Evolutionary conservation across 2,329 filamentous ascomycete species (phyloP).

Genomic region (Dactylellina haptotyla): DNA sequence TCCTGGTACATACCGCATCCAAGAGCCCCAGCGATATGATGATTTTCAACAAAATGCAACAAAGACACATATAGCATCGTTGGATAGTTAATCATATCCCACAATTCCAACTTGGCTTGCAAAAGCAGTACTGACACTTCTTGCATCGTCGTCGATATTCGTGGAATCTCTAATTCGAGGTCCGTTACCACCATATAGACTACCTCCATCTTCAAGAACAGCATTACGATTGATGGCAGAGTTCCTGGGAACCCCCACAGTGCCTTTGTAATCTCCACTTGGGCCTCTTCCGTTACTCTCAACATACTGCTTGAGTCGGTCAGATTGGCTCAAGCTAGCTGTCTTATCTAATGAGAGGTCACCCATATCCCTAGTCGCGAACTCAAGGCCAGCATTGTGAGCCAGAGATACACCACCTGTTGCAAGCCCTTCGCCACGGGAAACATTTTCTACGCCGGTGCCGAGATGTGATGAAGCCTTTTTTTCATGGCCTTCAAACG

Average conservation of each 20-base stretch:
- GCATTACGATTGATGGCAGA: conserved; percentile 13
- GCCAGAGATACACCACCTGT: conserved; percentile 38
- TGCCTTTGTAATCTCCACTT: conserved; percentile 66
- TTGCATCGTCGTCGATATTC: conserved; percentile 87
- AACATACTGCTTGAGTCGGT: conserved; percentile 92
- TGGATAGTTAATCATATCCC: conserved; percentile 68
- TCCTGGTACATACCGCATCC: no score
- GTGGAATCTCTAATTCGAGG: conserved; percentile 59
- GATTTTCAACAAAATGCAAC: background rate
- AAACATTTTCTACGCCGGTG: conserved; percentile 6
- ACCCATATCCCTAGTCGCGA: conserved; percentile 61
- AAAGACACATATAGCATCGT: background rate
- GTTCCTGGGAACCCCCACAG: conserved; percentile 63
- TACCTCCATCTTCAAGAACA: conserved; percentile 63
- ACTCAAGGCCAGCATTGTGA: conserved; percentile 58
- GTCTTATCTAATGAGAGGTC: conserved; percentile 66
- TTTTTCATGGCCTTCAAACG: conserved; percentile 46
- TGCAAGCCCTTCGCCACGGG: conserved; percentile 35
- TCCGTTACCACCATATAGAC: conserved; percentile 73
- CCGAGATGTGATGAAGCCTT: conserved; percentile 21
- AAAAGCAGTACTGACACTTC: conserved; percentile 95
- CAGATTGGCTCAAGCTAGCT: conserved; percentile 79
- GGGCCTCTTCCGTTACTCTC: conserved; percentile 76
- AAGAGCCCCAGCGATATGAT: no score
- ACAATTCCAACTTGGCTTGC: conserved; percentile 85